Evolutionary conservation across 495 filamentous ascomycete species (phyloP), one percentile per base, ranked within the genome.

Genomic region (Cercophora samala): DNA sequence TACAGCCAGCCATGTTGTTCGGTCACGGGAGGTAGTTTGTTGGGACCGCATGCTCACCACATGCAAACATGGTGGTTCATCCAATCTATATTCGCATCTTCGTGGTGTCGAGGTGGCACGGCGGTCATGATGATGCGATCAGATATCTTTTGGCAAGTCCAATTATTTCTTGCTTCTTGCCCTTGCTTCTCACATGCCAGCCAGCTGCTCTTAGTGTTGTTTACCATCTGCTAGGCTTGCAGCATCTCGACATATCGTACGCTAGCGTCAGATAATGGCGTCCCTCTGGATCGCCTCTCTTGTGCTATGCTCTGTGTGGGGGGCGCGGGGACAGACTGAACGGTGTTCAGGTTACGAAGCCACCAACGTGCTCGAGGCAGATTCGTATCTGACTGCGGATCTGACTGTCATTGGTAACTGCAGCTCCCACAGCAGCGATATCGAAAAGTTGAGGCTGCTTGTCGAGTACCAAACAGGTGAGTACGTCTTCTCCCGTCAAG

Each of bases 401-500:
- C 80, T 96, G 66, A 82, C 70, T 11, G 77, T 94, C 0, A 87
- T 88, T 0, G 73, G 82, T 22, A 81, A 82, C 25, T 96, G 92
- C 72, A 86, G 89, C 75, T 80, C 83, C 3, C 92, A 91, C 70
- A 87, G 90, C 42, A 78, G 79, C 1, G 92, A 96, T 71, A 64
- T 96, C 60, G 72, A 76, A 52, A 80, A 88, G 51, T 76, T 96
- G 69, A 88, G 81, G 68, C 74, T 96, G 58, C 75, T 87, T 17
- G 91, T 93, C 52, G 88, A 89, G 56, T 93, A 93, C 67, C 88
- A 96, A 73, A 89, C 86, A 3, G 84, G 91, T 93, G 72, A 74
- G 84, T 79, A 17, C 15, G 51, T 18, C n/a, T 1, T 5, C 17
- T 19, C 15, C 56, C 51, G 37, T 11, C 66, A 23, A 18, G 6